A percentile compares a stretch with the other conserved stretches of the same genome.
Evolutionary conservation across 768 basidiomycete species (phyloP).

Genomic region (Pulveroboletus sp.): DNA sequence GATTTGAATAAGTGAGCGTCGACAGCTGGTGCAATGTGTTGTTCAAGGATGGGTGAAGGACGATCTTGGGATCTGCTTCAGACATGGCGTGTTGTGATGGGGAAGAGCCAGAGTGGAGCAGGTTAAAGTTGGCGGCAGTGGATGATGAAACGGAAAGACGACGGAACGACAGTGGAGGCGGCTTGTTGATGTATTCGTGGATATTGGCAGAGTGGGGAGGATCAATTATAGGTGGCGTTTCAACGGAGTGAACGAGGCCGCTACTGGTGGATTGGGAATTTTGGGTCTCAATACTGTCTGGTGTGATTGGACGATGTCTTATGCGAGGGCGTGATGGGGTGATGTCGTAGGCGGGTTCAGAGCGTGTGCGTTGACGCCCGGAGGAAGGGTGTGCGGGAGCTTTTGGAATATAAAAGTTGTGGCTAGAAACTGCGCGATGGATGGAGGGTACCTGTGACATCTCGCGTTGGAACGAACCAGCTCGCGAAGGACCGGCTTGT

Average conservation of each 20-base stretch:
- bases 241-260: conserved; percentile 39
- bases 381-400: not conserved
- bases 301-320: conserved; percentile 38
- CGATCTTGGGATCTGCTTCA: conserved; percentile 50
- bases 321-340: conserved; percentile 22
- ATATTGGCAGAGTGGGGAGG: conserved; percentile 15
- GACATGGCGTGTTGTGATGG: conserved; percentile 29
- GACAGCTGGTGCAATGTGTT: conserved; percentile 81
- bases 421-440: conserved; percentile 20
- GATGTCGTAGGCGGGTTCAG: conserved; percentile 18
- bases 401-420: conserved; percentile 12
- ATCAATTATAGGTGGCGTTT: conserved; percentile 42
- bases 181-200: conserved; percentile 17
- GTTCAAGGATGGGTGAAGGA: conserved; percentile 62
- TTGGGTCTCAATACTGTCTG: conserved; percentile 49
- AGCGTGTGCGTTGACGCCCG: conserved; percentile 7
- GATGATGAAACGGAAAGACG: conserved; percentile 35
- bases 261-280: conserved; percentile 46
- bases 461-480: conserved; percentile 3
- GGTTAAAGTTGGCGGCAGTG: conserved; percentile 20
- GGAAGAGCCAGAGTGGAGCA: conserved; percentile 33
- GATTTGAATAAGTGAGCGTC: conserved; percentile 82
- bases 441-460: conserved; percentile 8
- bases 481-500: conserved; percentile 30
- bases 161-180: conserved; percentile 12